These are phyloP conservation scores for Kwoniella sp. DNA, from an alignment of 768 basidiomycete species.

Conservation along the genomic window DNA sequence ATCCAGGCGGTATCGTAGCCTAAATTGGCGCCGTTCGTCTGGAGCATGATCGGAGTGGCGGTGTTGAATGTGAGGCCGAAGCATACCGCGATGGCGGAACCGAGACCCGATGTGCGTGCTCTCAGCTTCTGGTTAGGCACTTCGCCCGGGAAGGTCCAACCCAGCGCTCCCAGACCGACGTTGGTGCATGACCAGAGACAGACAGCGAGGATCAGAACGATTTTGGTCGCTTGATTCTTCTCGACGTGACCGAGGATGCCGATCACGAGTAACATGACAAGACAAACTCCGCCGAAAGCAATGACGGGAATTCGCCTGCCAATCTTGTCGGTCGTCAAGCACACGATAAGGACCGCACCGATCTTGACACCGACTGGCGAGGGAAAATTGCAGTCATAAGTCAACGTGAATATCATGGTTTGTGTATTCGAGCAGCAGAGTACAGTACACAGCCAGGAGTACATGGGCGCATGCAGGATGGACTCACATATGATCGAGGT, in stretches of 20 bases:
- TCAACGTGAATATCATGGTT: too few relatives aligned
- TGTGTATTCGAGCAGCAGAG: too few relatives aligned
- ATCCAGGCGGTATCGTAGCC: constrained; percentile 20
- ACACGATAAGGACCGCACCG: constrained; percentile 11
- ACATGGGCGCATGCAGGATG: too few relatives aligned
- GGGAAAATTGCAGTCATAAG: too few relatives aligned
- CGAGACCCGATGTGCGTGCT: constrained; percentile 26
- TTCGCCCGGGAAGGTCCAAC: constrained; percentile 11
- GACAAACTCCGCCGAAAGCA: not conserved
- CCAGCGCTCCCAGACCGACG: not conserved
- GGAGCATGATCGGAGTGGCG: constrained; percentile 14
- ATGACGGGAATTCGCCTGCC: constrained; percentile 20
- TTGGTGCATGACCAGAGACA: constrained; percentile 12
- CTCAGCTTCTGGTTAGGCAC: constrained; percentile 14
- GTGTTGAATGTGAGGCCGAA: constrained; percentile 27
- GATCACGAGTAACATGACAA: constrained; percentile 15
- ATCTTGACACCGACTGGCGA: constrained; percentile 15
- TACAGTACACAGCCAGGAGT: too few relatives aligned
- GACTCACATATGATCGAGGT: constrained; percentile 23
- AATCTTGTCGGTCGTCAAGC: constrained; percentile 11
- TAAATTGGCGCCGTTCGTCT: constrained; percentile 5
- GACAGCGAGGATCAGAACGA: constrained; percentile 5
- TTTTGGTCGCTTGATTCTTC: constrained; percentile 2
- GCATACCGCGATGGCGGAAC: constrained; percentile 9
- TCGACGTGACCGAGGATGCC: constrained; percentile 20